Percentiles rank a stretch among this genome's conserved stretches.
These are phyloP conservation scores for Fusarium sp. DNA, from an alignment of 2,329 filamentous ascomycete species.

Conservation along the genomic window DNA sequence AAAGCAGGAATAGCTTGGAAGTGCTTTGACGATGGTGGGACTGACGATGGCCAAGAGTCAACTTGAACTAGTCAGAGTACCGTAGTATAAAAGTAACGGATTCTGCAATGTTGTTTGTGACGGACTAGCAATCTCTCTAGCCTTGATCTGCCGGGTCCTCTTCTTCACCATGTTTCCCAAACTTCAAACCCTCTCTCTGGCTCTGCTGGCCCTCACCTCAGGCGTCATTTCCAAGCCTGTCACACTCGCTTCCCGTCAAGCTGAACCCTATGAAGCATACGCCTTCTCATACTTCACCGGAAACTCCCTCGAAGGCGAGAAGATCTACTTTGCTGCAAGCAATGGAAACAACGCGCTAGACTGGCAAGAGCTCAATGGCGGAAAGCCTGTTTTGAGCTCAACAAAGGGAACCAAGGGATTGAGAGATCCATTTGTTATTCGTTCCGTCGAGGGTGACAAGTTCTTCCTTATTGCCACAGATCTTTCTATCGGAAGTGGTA, in stretches of 20 bases:
- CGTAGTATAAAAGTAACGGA: too few species aligned
- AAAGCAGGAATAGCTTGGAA: not conserved
- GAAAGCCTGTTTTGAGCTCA: conserved; percentile 59
- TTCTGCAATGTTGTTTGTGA: accelerated
- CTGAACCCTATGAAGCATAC: conserved; percentile 57
- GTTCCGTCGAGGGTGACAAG: conserved; percentile 60
- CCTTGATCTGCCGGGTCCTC: not conserved
- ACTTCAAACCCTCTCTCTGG: not conserved
- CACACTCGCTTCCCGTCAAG: conserved; percentile 44
- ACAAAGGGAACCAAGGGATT: conserved; percentile 60
- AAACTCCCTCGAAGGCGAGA: conserved; percentile 58
- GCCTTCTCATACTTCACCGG: conserved; percentile 64
- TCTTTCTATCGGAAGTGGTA: conserved; percentile 64
- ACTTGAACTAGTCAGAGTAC: not conserved
- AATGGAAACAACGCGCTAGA: conserved; percentile 63
- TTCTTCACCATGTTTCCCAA: not conserved
- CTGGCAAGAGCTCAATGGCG: conserved; percentile 62
- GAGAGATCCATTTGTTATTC: conserved; percentile 64
- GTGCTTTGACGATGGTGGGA: not conserved
- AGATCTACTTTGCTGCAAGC: conserved; percentile 64
- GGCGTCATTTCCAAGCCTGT: conserved; percentile 2
- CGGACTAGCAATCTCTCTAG: not conserved
- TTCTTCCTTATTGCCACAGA: conserved; percentile 65
- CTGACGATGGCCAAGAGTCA: not conserved
- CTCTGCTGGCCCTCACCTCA: not conserved